Base-by-base conservation (phyloP, 352 stramenopile species). In the Pythium aphanidermatum region DNA sequence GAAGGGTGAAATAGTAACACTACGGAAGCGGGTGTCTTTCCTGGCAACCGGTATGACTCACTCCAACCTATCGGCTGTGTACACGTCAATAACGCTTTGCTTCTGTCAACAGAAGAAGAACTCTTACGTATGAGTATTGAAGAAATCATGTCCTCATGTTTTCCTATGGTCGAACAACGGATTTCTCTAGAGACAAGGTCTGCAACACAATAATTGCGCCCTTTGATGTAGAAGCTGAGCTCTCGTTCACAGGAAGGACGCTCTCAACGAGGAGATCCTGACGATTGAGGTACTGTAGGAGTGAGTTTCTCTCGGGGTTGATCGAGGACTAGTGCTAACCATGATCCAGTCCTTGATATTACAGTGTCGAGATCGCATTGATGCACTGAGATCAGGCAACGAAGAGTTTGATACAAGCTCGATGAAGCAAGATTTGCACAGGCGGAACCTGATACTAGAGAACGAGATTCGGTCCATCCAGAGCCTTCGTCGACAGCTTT, bases 1-100 rank as follows among this genome's bases (percentile, higher is more conserved):
- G 33, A 56, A 58, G 34, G 25, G 23, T 4, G 57, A 65, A 24
- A 53, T 51, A 34, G 27, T 26, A 3, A 65, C 50, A 12, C n/a
- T 65, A 30, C 56, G 42, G 35, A 65, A 55, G 34, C 38, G 57
- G 4, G 44, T 65, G 8, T 20, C 50, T 4, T 65, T 65, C 23
- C 12, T 65, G 5, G 14, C 46, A 27, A 57, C 9, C 42, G 54
- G 46, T 53, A 45, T 24, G 21, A 9, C 2, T 23, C 0, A 19
- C 25, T 5, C 32, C 5, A 26, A n/a, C 7, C 17, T 11, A 38
- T n/a, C n/a, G n/a, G n/a, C n/a, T n/a, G n/a, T n/a, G n/a, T n/a
- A n/a, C n/a, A n/a, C n/a, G n/a, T n/a, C n/a, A n/a, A n/a, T n/a
- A n/a, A n/a, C n/a, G n/a, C n/a, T n/a, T n/a, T n/a, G n/a, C n/a